Evolutionary conservation across 306 rosid species (phyloP).

Genomic region (Chamaecrista fasciculata): DNA sequence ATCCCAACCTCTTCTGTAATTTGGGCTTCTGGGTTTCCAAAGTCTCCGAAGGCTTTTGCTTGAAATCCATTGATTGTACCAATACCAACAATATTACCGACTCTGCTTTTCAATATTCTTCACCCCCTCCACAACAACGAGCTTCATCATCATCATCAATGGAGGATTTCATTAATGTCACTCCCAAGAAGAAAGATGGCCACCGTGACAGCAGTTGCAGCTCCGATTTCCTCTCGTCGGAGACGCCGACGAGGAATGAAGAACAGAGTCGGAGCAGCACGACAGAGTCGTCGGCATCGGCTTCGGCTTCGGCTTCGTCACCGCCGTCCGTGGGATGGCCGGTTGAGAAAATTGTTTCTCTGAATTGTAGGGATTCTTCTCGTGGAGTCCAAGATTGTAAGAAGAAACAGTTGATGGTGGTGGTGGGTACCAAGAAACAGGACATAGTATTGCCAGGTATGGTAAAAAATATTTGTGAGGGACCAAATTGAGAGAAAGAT

Average conservation of each 20-base stretch:
- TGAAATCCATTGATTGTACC: conserved; percentile 37
- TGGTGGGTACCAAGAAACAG: conserved; percentile 47
- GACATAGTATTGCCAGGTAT: conserved; percentile 62
- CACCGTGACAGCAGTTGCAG: conserved; percentile 70
- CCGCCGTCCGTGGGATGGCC: conserved; percentile 67
- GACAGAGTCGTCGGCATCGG: conserved; percentile 59
- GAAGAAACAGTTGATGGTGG: conserved; percentile 35
- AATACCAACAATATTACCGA: conserved; percentile 12
- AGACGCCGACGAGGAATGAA: conserved; percentile 64
- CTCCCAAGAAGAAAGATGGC: conserved; percentile 37
- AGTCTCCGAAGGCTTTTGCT: conserved; percentile 53
- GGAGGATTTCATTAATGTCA: conserved; percentile 47
- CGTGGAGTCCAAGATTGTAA: conserved; percentile 34
- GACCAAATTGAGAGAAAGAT: not conserved
- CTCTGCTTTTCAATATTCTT: conserved; percentile 51
- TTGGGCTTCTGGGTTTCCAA: conserved; percentile 57
- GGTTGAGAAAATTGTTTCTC: conserved; percentile 39
- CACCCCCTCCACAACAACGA: too few relatives aligned
- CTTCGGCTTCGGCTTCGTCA: conserved; percentile 49
- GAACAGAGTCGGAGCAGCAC: conserved; percentile 78
- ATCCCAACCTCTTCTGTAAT: conserved; percentile 45
- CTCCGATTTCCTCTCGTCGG: conserved; percentile 74
- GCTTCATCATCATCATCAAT: too few relatives aligned
- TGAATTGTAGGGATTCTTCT: conserved; percentile 35
- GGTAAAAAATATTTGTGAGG: too few relatives aligned